Base-by-base conservation (phyloP, 108 stramenopile genomes). In the Skeletonema potamos region DNA sequence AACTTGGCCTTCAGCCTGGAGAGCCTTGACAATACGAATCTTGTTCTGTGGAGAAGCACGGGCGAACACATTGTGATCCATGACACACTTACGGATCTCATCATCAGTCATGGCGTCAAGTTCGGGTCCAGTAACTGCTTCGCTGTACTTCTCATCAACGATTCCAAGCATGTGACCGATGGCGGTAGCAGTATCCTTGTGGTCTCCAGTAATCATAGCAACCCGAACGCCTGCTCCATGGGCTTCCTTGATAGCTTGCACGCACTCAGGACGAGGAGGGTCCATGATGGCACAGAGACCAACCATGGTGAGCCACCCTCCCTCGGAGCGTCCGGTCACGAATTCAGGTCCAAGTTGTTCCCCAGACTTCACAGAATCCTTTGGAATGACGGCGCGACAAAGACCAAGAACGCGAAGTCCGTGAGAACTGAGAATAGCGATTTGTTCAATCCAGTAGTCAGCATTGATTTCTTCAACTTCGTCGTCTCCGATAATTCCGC, bases 171-270 rank as follows among this genome's bases (percentile, higher is more conserved):
- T 83, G 26, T 77, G 74, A 33, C 92, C 90, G 58, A 91, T 91
- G 26, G 90, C 90, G 27, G 85, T 79, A 30, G 90, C 90, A 54
- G 73, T 93, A 58, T 92, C 94, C 68, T 96, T 88, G 84, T 96
- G 92, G 64, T 99, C 98, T 27, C 98, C 98, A 26, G 98, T 99
- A 72, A 99, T 97, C 98, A 99, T 99, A 62, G 89, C 90, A 64
- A 97, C 95, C 56, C 96, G 90, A 30, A 97, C 90, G 46, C 96
- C 95, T 55, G 95, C 93, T 39, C 80, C 61, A 68, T 97, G 93
- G 43, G 96, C 95, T 59, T 77, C 82, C n/a, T 65, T 62, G 62
- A 97, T 95, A 34, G 96, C 94, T 64, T 81, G 83, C 12, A 87
- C 73, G 61, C 92, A 96, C 59, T 95, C 96, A 3, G 92, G 88